Evolutionary conservation across 2,329 filamentous ascomycete species (phyloP), one percentile per base, ranked within the genome.

Genomic region (Kalaharituber pfeilii): DNA sequence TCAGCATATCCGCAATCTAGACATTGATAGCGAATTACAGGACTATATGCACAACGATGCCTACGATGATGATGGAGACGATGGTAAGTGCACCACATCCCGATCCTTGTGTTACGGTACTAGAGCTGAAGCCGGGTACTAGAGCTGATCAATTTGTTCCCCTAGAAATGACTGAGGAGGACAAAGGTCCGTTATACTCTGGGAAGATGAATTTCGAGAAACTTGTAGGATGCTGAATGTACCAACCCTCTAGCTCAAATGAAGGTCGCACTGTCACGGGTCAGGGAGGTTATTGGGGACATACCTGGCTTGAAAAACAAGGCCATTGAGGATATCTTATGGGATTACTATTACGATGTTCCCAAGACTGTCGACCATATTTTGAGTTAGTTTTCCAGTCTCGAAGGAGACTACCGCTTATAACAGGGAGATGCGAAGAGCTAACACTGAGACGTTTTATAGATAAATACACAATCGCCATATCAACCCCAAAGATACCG

Each of bases 341-440:
- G 87, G 86, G 80, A 98, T 69, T 95, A 95, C 68, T 96, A 89
- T 67, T 96, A 88, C 66, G 88, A 98, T 64, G 74, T 94, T 27
- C 82, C 80, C 55, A 94, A 94, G 68, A 80, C 86, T 1, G 82
- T 93, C 33, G 74, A 77, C 54, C 95, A 93, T 65, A 69, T 98
- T 55, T 77, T 80, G 59, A 83, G 80, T 74, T 80, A 62, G 68
- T 58, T 44, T 26, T 55, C 52, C 33, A 3, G 18, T 20, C 18
- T 18, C 36, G 56, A 54, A 54, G 36, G 51, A 57, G 20, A 39
- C 30, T n/a, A 54, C 54, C 20, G 49, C 53, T 2, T 52, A 53
- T 29, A 50, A 62, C 49, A 59, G 58, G 8, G 60, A 59, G 26
- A 66, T 64, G 53, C 54, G 55, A 39, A 58, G 56, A 45, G 56